A percentile compares a stretch with the other conserved stretches of the same genome.
Evolutionary conservation across 306 rosid species (phyloP).

Genomic region (Sicyos baderoa): DNA sequence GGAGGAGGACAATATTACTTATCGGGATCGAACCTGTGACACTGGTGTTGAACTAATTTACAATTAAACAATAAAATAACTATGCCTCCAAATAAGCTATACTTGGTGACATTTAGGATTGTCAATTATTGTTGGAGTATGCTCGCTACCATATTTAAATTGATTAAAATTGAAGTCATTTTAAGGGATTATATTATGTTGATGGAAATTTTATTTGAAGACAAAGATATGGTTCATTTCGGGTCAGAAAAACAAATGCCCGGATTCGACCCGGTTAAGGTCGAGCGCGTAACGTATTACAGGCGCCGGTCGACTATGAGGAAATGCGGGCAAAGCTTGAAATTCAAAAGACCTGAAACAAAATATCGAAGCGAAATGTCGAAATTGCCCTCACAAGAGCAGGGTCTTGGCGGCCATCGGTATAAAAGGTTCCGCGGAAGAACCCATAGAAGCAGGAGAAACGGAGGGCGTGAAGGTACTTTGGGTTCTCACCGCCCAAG

Average conservation of each 20-base stretch:
- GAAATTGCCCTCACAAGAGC: background rate
- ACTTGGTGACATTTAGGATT: no score
- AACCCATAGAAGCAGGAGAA: constrained; percentile 27
- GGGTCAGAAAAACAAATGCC: background rate
- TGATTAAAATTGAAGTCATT: no score
- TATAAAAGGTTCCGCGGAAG: constrained; percentile 23
- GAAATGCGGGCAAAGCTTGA: constrained; percentile 7
- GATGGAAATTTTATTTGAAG: no score
- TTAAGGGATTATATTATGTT: no score
- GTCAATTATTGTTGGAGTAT: no score
- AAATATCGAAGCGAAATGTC: background rate
- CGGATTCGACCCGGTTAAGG: background rate
- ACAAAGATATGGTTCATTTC: no score
- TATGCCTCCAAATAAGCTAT: no score
- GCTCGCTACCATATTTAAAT: no score
- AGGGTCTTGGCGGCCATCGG: background rate
- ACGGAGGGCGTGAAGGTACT: constrained; percentile 36
- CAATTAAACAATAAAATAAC: no score
- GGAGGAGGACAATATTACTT: no score
- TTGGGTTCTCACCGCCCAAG: constrained; percentile 23
- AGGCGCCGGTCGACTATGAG: background rate
- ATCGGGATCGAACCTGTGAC: no score
- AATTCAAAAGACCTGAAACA: constrained; percentile 8
- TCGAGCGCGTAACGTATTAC: background rate
- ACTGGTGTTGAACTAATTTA: no score